Evolutionary conservation across 495 filamentous ascomycete genomes (phyloP).

Genomic region (Penicillium paradoxum): DNA sequence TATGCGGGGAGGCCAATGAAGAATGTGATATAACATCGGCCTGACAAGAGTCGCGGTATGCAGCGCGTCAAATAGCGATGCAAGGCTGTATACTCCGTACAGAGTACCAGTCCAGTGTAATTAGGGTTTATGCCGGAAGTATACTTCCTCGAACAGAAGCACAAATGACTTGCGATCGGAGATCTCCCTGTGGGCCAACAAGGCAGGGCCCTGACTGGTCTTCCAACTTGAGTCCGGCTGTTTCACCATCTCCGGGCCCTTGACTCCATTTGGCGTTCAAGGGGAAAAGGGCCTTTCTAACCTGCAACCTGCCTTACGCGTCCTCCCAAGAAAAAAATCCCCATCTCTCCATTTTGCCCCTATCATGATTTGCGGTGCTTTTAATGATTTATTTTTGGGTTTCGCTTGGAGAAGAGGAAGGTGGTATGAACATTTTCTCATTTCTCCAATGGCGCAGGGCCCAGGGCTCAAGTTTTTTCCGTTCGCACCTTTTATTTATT

Average conservation of each 20-base stretch:
- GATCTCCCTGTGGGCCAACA: conserved; percentile 10
- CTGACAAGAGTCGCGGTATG: no score
- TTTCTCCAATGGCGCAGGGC: not conserved
- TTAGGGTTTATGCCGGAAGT: not conserved
- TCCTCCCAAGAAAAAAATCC: conserved; percentile 18
- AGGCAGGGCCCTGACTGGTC: conserved; percentile 24
- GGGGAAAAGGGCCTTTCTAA: conserved; percentile 14
- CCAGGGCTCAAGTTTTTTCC: not conserved
- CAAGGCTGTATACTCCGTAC: no score
- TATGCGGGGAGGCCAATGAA: not conserved
- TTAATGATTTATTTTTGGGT: not conserved
- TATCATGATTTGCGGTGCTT: conserved; percentile 9
- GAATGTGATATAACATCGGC: not conserved
- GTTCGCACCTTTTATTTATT: not conserved
- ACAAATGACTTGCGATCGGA: not conserved
- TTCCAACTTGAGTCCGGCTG: conserved; percentile 8
- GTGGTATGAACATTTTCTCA: conserved; percentile 12
- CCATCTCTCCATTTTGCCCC: conserved; percentile 1
- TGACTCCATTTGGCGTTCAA: conserved; percentile 25
- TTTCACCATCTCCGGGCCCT: conserved; percentile 41
- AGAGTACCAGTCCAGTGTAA: no score
- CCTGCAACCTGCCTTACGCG: conserved; percentile 34
- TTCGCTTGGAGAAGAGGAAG: conserved; percentile 27
- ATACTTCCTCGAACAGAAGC: not conserved
- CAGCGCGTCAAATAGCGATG: no score